Evolutionary conservation across 352 stramenopile genomes (phyloP).

Genomic region (Pythium pyrilobum): DNA sequence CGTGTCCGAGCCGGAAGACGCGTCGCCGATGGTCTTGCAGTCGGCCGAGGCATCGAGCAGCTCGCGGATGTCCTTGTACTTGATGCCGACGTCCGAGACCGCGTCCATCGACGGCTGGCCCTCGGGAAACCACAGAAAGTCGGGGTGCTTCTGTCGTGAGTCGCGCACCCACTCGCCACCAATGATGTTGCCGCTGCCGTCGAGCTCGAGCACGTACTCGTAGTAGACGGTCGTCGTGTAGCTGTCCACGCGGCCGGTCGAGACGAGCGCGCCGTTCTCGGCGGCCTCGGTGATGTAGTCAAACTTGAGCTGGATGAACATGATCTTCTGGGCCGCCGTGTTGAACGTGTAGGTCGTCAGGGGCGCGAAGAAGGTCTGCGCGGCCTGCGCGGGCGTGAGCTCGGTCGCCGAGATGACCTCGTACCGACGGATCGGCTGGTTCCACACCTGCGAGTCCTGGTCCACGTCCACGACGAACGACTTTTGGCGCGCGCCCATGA

Average conservation of each 20-base stretch:
- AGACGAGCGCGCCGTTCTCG: not conserved
- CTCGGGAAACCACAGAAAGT: conserved; percentile 1
- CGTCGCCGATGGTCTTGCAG: conserved; percentile 4
- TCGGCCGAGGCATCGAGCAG: conserved; percentile 2
- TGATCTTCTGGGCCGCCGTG: not conserved
- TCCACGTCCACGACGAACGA: conserved; percentile 16
- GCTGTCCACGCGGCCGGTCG: not conserved
- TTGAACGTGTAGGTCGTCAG: not conserved
- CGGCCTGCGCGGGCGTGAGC: not conserved
- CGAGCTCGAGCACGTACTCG: conserved; percentile 10
- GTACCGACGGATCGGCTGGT: conserved; percentile 19
- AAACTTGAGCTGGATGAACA: not conserved
- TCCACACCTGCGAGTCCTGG: conserved; percentile 16
- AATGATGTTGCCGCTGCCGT: conserved; percentile 2
- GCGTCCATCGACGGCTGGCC: not conserved
- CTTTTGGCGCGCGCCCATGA: conserved; percentile 18
- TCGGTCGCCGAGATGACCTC: conserved; percentile 8
- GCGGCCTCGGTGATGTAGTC: not conserved
- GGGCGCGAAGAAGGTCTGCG: not conserved
- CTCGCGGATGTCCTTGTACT: conserved; percentile 6
- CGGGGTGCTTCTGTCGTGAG: not conserved
- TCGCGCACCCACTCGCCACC: not conserved
- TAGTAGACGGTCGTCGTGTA: conserved; percentile 1
- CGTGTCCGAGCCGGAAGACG: not conserved
- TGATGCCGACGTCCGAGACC: conserved; percentile 1